Evolutionary conservation across 2,329 filamentous ascomycete genomes (phyloP).

Genomic region (Aspergillus sp.): DNA sequence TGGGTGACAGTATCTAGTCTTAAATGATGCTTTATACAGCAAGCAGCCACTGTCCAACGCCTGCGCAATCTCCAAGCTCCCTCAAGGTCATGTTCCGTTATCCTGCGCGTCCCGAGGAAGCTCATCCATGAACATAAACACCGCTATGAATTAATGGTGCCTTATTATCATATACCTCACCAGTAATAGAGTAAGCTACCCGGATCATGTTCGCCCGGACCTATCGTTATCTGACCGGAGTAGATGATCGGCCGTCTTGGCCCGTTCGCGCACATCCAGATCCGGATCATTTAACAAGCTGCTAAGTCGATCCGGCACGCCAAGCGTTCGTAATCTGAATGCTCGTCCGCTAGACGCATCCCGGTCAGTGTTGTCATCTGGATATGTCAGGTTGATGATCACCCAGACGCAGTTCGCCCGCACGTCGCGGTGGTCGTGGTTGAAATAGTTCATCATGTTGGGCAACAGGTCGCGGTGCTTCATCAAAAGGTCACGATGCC

Average conservation of each 20-base stretch:
- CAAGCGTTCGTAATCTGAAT: constrained; percentile 61
- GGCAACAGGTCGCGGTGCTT: constrained; percentile 69
- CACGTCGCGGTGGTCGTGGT: constrained; percentile 65
- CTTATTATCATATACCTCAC: constrained; percentile 3
- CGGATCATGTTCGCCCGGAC: not conserved
- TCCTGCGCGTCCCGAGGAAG: not conserved
- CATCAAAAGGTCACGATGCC: constrained; percentile 70
- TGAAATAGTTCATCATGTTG: constrained; percentile 65
- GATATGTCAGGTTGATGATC: constrained; percentile 76
- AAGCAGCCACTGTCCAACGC: not conserved
- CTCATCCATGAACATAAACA: constrained; percentile 1
- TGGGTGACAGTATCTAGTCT: not conserved
- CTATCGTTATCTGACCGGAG: constrained; percentile 40
- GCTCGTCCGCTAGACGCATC: constrained; percentile 61
- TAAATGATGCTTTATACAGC: constrained; percentile 1
- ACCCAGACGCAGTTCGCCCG: constrained; percentile 75
- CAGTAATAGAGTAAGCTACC: not conserved
- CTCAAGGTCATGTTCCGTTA: too few relatives aligned
- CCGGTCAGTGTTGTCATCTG: constrained; percentile 65
- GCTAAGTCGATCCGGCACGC: constrained; percentile 62
- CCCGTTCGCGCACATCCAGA: constrained; percentile 74
- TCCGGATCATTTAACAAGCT: constrained; percentile 62
- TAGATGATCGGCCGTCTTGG: constrained; percentile 70
- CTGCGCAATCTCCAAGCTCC: not conserved
- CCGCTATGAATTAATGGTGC: constrained; percentile 9